Base-by-base conservation (phyloP, 192 early-diverging fungal species). In the Diversispora eburnea region DNA sequence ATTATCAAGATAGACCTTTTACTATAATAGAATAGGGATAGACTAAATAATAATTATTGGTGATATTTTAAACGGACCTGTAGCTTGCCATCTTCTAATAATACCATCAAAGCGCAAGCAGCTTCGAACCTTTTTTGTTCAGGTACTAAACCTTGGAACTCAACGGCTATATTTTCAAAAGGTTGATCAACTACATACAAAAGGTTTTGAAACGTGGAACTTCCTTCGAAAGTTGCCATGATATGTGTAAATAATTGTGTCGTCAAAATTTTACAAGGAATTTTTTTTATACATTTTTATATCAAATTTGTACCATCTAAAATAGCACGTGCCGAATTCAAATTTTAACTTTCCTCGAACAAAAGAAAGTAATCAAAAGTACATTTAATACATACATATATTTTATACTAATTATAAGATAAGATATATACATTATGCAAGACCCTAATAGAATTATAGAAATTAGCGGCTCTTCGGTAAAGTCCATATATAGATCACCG, bases 71-170 rank as follows among this genome's bases (percentile, higher is more conserved):
- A 15, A 66, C 64, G n/a, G 59, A 71, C 69, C 69, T 71, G 69
- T 9, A 56, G 58, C 9, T 71, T 43, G 42, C 43, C 56, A 71
- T 33, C 47, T 58, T 71, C 69, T 22, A 71, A 58, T 20, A 58
- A 59, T 7, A 39, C 56, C 69, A 71, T 71, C 56, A 71, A 59
- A 5, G 69, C 22, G 46, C 69, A 71, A 59, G 69, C 69, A 22
- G 69, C 69, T 58, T 58, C 42, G 59, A 71, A 71, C 39, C 69
- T 71, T 59, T 71, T 71, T 17, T 71, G 69, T 58, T 71, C 55
- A 59, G 69, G 69, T 41, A 71, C 41, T 39, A 59, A 13, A 46
- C 51, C 52, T 48, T 71, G 57, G 42, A 71, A 71, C 6, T 7
- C 42, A 45, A 42, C 8, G 3, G 69, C 69, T n/a, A 71, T 71